phyloP scores from a whole-genome alignment of 257 asterid genomes.

The Coffea eugenioides region DNA sequence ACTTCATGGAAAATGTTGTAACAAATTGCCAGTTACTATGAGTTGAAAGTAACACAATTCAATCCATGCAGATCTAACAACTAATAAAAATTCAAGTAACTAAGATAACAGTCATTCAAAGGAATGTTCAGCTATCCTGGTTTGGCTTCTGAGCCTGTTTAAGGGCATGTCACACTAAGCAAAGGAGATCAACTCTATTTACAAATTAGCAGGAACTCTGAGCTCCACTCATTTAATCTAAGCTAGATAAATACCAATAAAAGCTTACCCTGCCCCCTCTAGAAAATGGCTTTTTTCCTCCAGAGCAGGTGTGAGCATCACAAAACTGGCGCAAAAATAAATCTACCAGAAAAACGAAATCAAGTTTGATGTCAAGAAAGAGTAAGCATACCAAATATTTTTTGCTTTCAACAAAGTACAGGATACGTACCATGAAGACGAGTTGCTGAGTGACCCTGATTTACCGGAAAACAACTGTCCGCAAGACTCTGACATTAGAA shows the following conservation, averaged over 20 bases:
- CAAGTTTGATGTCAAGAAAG: constrained; percentile 9
- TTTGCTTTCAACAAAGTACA: not conserved
- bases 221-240: constrained; percentile 4
- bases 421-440: constrained; percentile 77
- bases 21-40: not conserved
- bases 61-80: not conserved
- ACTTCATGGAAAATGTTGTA: not conserved
- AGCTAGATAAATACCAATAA: not conserved
- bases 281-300: constrained; percentile 64
- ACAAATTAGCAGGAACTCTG: not conserved
- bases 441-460: constrained; percentile 55
- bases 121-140: not conserved
- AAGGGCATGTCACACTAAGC: not conserved
- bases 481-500: constrained; percentile 63
- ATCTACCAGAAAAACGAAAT: constrained; percentile 42
- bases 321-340: constrained; percentile 85
- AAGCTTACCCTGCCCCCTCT: constrained; percentile 80
- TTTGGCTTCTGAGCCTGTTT: not conserved
- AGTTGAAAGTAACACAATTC: not conserved
- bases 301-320: constrained; percentile 84
- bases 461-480: constrained; percentile 73
- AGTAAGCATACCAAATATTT: not conserved
- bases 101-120: not conserved
- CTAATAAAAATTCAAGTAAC: not conserved
- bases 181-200: not conserved